Evolutionary conservation across 116 monocot species (phyloP).

Genomic region (Zostera marina): DNA sequence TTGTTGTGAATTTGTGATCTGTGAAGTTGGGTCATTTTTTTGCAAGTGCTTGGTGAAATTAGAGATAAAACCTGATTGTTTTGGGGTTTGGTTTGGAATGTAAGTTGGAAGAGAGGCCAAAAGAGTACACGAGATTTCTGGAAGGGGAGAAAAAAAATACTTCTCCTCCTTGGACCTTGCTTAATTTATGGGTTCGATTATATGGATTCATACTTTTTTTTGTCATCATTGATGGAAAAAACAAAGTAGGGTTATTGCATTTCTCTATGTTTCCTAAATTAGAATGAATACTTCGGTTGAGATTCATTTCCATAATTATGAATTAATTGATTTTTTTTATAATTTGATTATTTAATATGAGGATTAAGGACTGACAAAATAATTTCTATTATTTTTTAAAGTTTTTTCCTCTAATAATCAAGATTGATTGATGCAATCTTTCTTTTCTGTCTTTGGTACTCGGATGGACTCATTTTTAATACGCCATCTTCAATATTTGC

Average conservation of each 20-base stretch:
- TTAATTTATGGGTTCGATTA: too few relatives aligned
- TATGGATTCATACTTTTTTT: too few relatives aligned
- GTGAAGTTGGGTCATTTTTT: neutral
- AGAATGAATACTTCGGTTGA: neutral
- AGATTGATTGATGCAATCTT: too few relatives aligned
- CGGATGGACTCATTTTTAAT: neutral
- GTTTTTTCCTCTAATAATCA: neutral
- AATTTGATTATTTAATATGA: neutral
- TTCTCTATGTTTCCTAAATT: neutral
- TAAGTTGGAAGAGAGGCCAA: too few relatives aligned
- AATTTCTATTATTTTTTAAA: neutral
- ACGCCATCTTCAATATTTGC: slow-evolving; percentile 3
- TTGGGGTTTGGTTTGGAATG: neutral
- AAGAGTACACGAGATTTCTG: too few relatives aligned
- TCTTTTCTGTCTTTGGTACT: neutral
- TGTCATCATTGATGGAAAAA: too few relatives aligned
- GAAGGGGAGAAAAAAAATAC: too few relatives aligned
- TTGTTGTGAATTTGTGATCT: neutral
- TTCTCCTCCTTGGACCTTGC: too few relatives aligned
- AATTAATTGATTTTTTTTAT: neutral
- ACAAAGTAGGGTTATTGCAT: neutral
- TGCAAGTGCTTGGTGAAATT: neutral
- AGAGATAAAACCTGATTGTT: neutral
- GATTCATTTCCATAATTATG: neutral
- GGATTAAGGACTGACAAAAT: neutral